phyloP scores from a whole-genome alignment of 2,329 filamentous ascomycete species.

The Phaeophleospora eucalypticola region DNA sequence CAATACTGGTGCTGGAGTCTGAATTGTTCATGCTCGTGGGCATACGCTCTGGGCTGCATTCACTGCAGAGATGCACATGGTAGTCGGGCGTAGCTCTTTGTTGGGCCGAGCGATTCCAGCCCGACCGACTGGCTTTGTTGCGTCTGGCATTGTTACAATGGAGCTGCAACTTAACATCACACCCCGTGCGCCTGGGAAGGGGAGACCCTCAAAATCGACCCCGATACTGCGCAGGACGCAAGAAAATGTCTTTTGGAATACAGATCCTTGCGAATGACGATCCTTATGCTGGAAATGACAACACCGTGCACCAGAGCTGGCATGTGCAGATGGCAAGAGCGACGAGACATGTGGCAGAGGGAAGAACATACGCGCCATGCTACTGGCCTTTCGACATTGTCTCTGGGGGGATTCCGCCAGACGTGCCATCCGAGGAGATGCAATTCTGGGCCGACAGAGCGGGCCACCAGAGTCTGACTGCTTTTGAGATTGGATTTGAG shows the following conservation, averaged over 20 bases:
- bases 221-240: not conserved
- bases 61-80: no score
- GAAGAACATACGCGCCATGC: not conserved
- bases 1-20: no score
- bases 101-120: no score
- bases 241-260: not conserved
- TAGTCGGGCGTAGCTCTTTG: no score
- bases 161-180: no score
- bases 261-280: not conserved
- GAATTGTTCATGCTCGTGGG: no score
- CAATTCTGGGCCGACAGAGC: not conserved
- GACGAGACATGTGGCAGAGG: not conserved
- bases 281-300: not conserved
- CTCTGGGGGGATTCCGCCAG: not conserved
- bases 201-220: no score
- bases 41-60: no score
- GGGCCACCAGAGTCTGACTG: not conserved
- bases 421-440: not conserved
- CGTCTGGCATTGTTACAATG: no score
- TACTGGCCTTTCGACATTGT: slow-evolving; percentile 5
- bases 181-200: no score
- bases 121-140: no score
- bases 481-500: not conserved
- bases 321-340: not conserved
- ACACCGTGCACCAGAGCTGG: not conserved